Evolutionary conservation across 2,329 filamentous ascomycete species (phyloP), one percentile per base, ranked within the genome.

Genomic region (Daldinia sp.): DNA sequence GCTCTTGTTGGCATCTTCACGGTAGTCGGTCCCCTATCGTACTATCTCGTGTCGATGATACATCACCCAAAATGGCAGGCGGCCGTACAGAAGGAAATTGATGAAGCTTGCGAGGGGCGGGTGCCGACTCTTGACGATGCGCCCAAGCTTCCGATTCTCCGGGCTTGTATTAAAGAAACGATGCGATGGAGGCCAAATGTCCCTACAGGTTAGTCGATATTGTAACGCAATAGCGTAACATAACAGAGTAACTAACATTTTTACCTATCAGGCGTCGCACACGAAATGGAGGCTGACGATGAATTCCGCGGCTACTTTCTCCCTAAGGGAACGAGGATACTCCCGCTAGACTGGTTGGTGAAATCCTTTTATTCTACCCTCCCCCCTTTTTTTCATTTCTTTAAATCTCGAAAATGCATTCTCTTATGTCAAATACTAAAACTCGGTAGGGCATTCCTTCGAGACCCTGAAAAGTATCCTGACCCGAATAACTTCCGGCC

Each of bases 401-500:
- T 18, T 23, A 2, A 23, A 33, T 33, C 6, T 33, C 30, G 4
- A 6, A 1, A 18, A 1, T 28, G 18, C 4, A 28, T 39, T 15
- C 13, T 26, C 30, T 9, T 23, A 37, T 35, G 6, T 35, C 4
- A 35, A 39, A 33, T 33, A 51, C 54, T 68, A 68, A 74, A 46
- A 26, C 35, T 51, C 3, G 10, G 23, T 54, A 84, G 83, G 82
- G 81, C 85, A 30, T 86, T 88, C 70, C 81, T 86, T 35, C 83
- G 85, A 30, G 85, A 87, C 61, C 82, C 84, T 7, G 76, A 76
- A 2, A 80, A 83, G 41, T 88, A 85, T 73, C 85, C 85, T 1
- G 81, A 84, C 55, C 81, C 83, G 0, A 82, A 85, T 48, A 78
- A 78, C 26, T 88, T 87, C 78, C 83, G 84, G 37, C 86, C 86